These are phyloP conservation scores for Pseudopyrenochaeta lycopersici DNA, from an alignment of 2,329 filamentous ascomycete species.

Conservation along the genomic window DNA sequence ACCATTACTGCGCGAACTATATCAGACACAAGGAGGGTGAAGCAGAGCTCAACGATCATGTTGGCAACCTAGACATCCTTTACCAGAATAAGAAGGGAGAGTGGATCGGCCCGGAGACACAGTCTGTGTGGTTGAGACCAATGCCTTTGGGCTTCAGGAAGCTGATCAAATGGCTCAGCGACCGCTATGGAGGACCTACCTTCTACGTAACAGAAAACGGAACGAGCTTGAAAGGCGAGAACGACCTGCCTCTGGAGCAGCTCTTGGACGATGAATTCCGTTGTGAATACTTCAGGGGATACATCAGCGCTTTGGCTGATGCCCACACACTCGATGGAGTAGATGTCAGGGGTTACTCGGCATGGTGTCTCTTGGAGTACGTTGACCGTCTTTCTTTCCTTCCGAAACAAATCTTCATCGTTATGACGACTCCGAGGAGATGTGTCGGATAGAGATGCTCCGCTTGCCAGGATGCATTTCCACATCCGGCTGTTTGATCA, in stretches of 20 bases:
- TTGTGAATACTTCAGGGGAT: slow-evolving; percentile 78
- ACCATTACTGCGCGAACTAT: slow-evolving; percentile 91
- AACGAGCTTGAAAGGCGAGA: slow-evolving; percentile 84
- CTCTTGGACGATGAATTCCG: slow-evolving; percentile 85
- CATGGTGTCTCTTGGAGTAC: slow-evolving; percentile 86
- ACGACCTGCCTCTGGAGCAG: slow-evolving; percentile 73
- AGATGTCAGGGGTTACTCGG: slow-evolving; percentile 81
- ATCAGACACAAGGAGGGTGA: slow-evolving; percentile 74
- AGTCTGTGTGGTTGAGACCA: slow-evolving; percentile 82
- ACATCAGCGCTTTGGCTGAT: slow-evolving; percentile 78
- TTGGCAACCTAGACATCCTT: slow-evolving; percentile 78
- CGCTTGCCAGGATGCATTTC: neutral
- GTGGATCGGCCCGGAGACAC: slow-evolving; percentile 81
- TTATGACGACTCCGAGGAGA: neutral
- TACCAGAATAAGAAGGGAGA: slow-evolving; percentile 76
- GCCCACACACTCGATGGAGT: slow-evolving; percentile 76
- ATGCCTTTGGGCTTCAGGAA: slow-evolving; percentile 79
- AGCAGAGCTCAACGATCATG: slow-evolving; percentile 71
- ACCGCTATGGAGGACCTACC: slow-evolving; percentile 76
- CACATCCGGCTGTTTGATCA: slow-evolving; percentile 3
- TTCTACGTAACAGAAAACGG: slow-evolving; percentile 93
- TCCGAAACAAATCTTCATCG: slow-evolving; percentile 4
- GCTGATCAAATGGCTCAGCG: slow-evolving; percentile 65
- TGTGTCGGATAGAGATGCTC: slow-evolving; percentile 1
- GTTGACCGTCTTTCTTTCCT: slow-evolving; percentile 41